Base-by-base conservation (phyloP, 179 eudicot species). In the Monotropa hypopitys region DNA sequence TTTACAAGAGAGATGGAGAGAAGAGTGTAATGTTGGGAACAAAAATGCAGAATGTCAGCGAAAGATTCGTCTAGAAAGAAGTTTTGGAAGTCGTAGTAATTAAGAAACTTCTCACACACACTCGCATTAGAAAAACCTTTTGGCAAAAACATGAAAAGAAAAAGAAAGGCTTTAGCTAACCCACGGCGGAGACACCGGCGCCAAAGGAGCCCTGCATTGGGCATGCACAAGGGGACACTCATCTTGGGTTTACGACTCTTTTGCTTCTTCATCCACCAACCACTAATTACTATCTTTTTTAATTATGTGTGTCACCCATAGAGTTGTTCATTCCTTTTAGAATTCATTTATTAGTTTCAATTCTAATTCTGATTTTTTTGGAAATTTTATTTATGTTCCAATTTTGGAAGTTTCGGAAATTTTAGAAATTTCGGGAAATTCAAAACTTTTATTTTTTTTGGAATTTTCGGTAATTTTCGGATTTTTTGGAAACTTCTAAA, bases 151-250 rank as follows among this genome's bases (percentile, higher is more conserved):
- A 59, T n/a, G n/a, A n/a, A n/a, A n/a, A n/a, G n/a, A n/a, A n/a
- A n/a, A n/a, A 59, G 12, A 56, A 26, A 26, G 26, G 65, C 32
- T 57, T 53, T 21, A 56, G 61, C 21, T 63, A 54, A 28, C 7
- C 67, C 72, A 67, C 61, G 30, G 46, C 89, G 91, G 96, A 72
- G 91, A 89, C 96, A 90, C 85, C 96, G 96, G 96, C 91, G 90
- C 77, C 72, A 85, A 87, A 86, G 83, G 51, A 82, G 89, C 83
- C 85, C 84, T 83, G 84, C 88, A 84, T 84, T 85, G 88, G 85
- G 54, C 80, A 77, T 81, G 26, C 78, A 26, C 67, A 76, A 23
- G 86, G 89, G 72, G 88, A 91, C 96, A 91, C 88, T 79, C 81
- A 62, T 85, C 90, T 90, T 84, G 92, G 89, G 79, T 30, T 81